Conservation (phyloP, 139 green algal species). For the Diplosphaera chodatii region DNA sequence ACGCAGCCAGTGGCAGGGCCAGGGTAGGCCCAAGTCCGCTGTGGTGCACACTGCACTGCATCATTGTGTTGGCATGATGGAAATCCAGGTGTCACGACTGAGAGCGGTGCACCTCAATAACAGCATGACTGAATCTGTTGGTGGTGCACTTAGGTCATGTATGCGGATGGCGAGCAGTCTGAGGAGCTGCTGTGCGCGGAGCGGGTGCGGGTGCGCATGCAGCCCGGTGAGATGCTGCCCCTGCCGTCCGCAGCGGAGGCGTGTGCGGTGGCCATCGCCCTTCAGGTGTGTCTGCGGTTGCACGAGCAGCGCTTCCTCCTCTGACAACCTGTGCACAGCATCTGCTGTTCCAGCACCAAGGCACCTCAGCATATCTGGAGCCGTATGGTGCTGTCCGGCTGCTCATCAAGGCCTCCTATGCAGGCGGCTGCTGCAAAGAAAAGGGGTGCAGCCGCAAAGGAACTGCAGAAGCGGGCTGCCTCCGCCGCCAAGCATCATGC, state of each 20-base stretch:
- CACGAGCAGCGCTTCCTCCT: too few relatives aligned
- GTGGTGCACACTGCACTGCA: not conserved
- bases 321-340: too few relatives aligned
- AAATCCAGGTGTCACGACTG: too few relatives aligned
- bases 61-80: too few relatives aligned
- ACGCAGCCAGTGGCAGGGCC: conserved; percentile 35
- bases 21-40: conserved; percentile 25
- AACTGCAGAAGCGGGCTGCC: not conserved
- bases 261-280: not conserved
- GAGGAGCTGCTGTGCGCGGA: conserved; percentile 38
- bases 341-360: too few relatives aligned
- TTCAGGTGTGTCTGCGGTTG: too few relatives aligned
- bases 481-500: not conserved
- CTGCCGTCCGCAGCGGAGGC: conserved; percentile 1
- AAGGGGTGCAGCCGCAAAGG: conserved; percentile 1
- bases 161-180: conserved; percentile 48
- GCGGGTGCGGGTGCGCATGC: conserved; percentile 42
- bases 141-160: conserved; percentile 34
- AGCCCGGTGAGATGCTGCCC: conserved; percentile 30
- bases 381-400: too few relatives aligned
- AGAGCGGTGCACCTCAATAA: too few relatives aligned
- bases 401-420: not conserved
- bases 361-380: too few relatives aligned
- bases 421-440: conserved; percentile 8
- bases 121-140: too few relatives aligned